These are phyloP conservation scores for Tricharina praecox DNA, from an alignment of 495 filamentous ascomycete species.

Conservation along the genomic window DNA sequence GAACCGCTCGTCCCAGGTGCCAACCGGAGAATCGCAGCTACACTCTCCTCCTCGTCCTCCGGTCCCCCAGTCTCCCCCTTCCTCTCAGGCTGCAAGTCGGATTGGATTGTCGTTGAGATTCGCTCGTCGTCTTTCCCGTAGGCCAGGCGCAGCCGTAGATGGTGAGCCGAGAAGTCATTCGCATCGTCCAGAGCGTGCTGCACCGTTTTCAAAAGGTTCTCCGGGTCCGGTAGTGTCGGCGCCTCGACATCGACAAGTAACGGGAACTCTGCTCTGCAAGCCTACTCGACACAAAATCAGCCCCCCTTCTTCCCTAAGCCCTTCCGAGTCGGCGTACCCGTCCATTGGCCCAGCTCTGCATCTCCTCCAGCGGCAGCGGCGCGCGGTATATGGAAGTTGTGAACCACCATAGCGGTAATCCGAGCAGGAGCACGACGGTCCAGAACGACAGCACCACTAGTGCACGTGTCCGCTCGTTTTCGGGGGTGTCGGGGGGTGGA, in stretches of 20 bases:
- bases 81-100: too few species aligned
- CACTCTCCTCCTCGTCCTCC: constrained; percentile 30
- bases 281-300: constrained; percentile 42
- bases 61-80: too few species aligned
- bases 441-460: constrained; percentile 79
- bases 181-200: constrained; percentile 81
- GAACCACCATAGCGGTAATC: constrained; percentile 88
- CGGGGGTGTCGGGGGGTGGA: constrained; percentile 53
- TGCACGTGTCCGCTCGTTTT: constrained; percentile 48
- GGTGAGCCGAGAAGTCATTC: constrained; percentile 84
- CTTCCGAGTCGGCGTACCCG: too few species aligned
- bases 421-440: constrained; percentile 66
- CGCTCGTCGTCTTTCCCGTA: too few species aligned
- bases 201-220: constrained; percentile 65
- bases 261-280: constrained; percentile 75
- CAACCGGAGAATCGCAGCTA: constrained; percentile 54
- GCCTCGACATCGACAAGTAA: constrained; percentile 65
- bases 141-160: constrained; percentile 58
- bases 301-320: too few species aligned
- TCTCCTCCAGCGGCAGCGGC: constrained; percentile 61
- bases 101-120: too few species aligned
- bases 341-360: constrained; percentile 86
- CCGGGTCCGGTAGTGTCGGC: constrained; percentile 44
- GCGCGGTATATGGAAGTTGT: constrained; percentile 93
- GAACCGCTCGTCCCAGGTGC: constrained; percentile 40